Evolutionary conservation across 73 alveolate species (phyloP), one percentile per base, ranked within the genome.

Genomic region (Effrenium voratum): DNA sequence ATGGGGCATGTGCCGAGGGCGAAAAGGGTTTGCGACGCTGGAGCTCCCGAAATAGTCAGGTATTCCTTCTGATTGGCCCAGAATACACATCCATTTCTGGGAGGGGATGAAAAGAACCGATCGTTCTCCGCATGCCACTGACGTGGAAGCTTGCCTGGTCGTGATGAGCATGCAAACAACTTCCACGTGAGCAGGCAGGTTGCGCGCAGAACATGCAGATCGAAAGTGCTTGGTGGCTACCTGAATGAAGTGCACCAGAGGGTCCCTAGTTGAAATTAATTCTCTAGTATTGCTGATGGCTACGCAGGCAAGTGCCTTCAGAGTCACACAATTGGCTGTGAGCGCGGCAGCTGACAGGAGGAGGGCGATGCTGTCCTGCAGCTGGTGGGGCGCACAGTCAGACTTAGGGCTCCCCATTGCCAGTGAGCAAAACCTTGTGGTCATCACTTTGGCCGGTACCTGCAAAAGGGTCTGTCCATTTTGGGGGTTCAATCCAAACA

Each of bases 291-390:
- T 13, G 19, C 19, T 10, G 10, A 52, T 10, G 19, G 19, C 66
- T 55, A 52, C 28, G 10, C 10, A 19, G 66, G 10, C 66, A 10
- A 19, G 66, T 10, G 73, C 34, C 34, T 5, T 59, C 30, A n/a
- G 73, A 28, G 36, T 15, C 10, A 52, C 28, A 13, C 5, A 59
- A n/a, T n/a, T 5, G 73, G 34, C 36, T 6, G 22, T 36, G 82
- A 41, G 52, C 46, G 46, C 32, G 52, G 15, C 85, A n/a, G 52
- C 49, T 46, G 52, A 12, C 76, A 83, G 93, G 93, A 83, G 41
- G 93, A 83, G 46, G 93, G 77, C 40, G 93, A 83, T 52, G 93
- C 93, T 0, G 93, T 83, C n/a, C 52, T 83, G 30, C 93, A 83
- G 55, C 77, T 83, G 93, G 93, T 43, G 52, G 40, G 93, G 38